Base-by-base conservation (phyloP, 2,329 filamentous ascomycete species). In the Trichoderma cornu-damae region DNA sequence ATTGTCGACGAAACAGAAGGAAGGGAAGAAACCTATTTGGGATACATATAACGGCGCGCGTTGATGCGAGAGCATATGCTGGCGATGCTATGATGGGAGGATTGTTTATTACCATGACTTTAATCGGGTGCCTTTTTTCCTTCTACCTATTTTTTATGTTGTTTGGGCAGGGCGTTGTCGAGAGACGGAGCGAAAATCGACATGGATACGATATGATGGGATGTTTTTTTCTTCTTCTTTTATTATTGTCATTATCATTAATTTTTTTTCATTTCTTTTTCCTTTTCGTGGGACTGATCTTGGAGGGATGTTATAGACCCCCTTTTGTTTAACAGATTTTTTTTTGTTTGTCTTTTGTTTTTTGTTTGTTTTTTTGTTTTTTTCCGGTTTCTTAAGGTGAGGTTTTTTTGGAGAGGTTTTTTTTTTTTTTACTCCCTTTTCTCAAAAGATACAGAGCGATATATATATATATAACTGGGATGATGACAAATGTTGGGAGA, bases 171-270 rank as follows among this genome's bases (percentile, higher is more conserved):
- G 38, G 30, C 20, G 32, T 43, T 49, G 55, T 28, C 7, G 35
- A 46, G 35, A 46, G 47, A 18, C 7, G 32, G 20, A 12, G 16
- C 22, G n/a, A 34, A 42, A 30, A 20, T 38, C 6, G 50, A 55
- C 32, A 37, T 32, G 30, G 55, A 38, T 47, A 51, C 20, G 55
- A 58, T 40, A 32, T 52, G 18, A 46, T 37, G 55, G 30, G 18
- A 58, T 46, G 11, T 30, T 5, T 3, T 7, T 18, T 53, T 51
- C 3, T 43, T 35, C n/a, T n/a, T n/a, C n/a, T n/a, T n/a, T n/a
- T n/a, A n/a, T n/a, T n/a, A n/a, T n/a, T n/a, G n/a, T n/a, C n/a
- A n/a, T n/a, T n/a, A n/a, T n/a, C n/a, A n/a, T n/a, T n/a, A n/a
- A 14, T 16, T 35, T 7, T 14, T 11, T 1, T 35, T n/a, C 14